Evolutionary conservation across 164 flowering plant genomes (phyloP), one percentile per base, ranked within the genome.

Genomic region (Nelumbo lutea): DNA sequence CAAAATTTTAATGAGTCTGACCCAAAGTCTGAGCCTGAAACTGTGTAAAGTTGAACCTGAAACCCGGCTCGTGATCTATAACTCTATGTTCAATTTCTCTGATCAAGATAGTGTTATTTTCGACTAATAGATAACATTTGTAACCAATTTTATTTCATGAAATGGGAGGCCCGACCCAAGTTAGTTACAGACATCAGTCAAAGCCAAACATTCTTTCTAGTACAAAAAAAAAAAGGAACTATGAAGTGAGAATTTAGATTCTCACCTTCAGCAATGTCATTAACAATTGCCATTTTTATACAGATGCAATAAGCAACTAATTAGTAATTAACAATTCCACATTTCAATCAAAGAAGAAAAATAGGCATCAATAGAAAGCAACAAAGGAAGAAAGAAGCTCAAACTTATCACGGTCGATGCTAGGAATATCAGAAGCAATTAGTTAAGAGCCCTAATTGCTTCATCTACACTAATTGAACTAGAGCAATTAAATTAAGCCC

Each of bases 231-330:
- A 65, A 44, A 3, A 47, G 42, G 61, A 56, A 4, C 2, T 41
- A 10, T 3, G 1, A 14, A 59, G 40, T 11, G 11, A 57, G 56
- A 39, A 2, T 4, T 13, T 44, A 70, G 10, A 13, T 40, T 39
- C 76, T 68, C 64, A 94, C 98, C 97, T 88, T 95, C 98, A 0
- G 98, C 97, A 73, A 95, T 90, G 67, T 95, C 97, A 82, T 95
- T 97, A 41, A 95, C 98, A 78, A 95, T 86, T 10, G 97, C 96
- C 93, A 95, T 90, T 77, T 91, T 95, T 6, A 95, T 61, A 71
- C 96, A 95, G 92, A 97, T 91, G 79, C 71, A 71, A 56, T 43
- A 46, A 4, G 5, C 27, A 3, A 57, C n/a, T 27, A 0, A 27
- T 27, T 27, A 27, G 27, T 27, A 3, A 52, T 57, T 2, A 42